Evolutionary conservation across 2,329 filamentous ascomycete genomes (phyloP).

Genomic region (Lecanicillium sp.): DNA sequence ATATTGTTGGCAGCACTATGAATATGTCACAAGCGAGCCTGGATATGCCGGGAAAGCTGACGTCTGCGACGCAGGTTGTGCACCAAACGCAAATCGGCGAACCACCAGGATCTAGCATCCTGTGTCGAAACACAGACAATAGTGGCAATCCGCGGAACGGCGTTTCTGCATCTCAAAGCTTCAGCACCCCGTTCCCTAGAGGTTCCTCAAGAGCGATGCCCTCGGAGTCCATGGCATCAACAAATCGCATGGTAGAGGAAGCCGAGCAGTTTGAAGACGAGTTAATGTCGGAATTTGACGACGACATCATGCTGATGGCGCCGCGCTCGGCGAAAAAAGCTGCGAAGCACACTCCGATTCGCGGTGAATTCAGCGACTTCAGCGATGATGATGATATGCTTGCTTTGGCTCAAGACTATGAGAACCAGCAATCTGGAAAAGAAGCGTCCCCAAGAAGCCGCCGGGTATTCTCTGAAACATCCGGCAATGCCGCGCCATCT

Average conservation of each 20-base stretch:
- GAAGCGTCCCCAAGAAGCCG: slow-evolving; percentile 24
- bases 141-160: neutral
- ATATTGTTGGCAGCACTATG: slow-evolving; percentile 23
- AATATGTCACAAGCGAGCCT: slow-evolving; percentile 29
- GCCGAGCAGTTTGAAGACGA: slow-evolving; percentile 20
- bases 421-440: slow-evolving; percentile 32
- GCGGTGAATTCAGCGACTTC: slow-evolving; percentile 40
- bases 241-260: neutral
- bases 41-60: slow-evolving; percentile 26
- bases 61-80: slow-evolving; percentile 41
- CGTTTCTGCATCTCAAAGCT: neutral
- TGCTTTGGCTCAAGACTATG: slow-evolving; percentile 45
- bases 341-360: neutral
- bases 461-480: slow-evolving; percentile 40
- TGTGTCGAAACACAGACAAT: slow-evolving; percentile 16
- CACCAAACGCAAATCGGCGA: slow-evolving; percentile 44
- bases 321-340: slow-evolving; percentile 5
- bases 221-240: neutral
- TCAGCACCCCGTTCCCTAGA: slow-evolving; percentile 22
- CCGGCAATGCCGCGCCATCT: slow-evolving; percentile 36
- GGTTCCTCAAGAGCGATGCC: slow-evolving; percentile 5
- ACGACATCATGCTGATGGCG: slow-evolving; percentile 19
- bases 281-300: slow-evolving; percentile 26
- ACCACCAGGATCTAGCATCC: slow-evolving; percentile 19
- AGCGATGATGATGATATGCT: slow-evolving; percentile 48